These are phyloP conservation scores for Dendryphion nanum DNA, from an alignment of 2,329 filamentous ascomycete species.

Conservation along the genomic window DNA sequence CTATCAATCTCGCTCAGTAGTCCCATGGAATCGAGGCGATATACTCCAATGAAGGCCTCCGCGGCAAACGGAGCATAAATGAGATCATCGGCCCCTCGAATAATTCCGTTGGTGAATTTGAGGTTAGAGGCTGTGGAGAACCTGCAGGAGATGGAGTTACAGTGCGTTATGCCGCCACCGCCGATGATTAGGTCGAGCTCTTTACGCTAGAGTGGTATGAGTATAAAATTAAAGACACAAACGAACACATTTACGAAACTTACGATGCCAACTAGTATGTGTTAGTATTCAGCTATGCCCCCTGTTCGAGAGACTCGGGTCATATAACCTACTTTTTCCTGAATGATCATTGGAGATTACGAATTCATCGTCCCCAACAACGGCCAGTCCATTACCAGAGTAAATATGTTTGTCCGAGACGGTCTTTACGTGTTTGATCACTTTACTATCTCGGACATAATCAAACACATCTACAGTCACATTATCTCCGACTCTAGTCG, in stretches of 20 bases:
- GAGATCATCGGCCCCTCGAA: conserved; percentile 19
- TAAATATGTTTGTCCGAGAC: conserved; percentile 15
- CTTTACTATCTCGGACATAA: conserved; percentile 15
- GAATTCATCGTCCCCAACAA: conserved; percentile 18
- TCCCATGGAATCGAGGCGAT: conserved; percentile 14
- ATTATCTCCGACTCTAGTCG: conserved; percentile 21
- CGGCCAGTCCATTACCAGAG: conserved; percentile 23
- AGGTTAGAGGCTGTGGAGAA: conserved; percentile 20
- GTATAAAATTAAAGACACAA: no score
- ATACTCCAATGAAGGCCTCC: conserved; percentile 22
- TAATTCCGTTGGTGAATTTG: conserved; percentile 30
- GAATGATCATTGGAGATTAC: conserved; percentile 28
- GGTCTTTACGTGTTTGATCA: conserved; percentile 24
- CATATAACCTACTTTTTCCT: no score
- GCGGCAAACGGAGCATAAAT: conserved; percentile 26
- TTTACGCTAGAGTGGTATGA: no score
- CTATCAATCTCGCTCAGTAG: conserved; percentile 18
- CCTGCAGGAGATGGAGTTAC: conserved; percentile 11
- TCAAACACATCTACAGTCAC: conserved; percentile 28
- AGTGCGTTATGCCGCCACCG: conserved; percentile 27
- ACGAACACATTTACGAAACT: no score
- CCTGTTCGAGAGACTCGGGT: no score
- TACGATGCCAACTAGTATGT: no score
- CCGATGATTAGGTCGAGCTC: conserved; percentile 24
- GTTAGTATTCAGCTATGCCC: no score